Evolutionary conservation across 2,329 filamentous ascomycete genomes (phyloP).

Genomic region (Setomelanomma holmii): DNA sequence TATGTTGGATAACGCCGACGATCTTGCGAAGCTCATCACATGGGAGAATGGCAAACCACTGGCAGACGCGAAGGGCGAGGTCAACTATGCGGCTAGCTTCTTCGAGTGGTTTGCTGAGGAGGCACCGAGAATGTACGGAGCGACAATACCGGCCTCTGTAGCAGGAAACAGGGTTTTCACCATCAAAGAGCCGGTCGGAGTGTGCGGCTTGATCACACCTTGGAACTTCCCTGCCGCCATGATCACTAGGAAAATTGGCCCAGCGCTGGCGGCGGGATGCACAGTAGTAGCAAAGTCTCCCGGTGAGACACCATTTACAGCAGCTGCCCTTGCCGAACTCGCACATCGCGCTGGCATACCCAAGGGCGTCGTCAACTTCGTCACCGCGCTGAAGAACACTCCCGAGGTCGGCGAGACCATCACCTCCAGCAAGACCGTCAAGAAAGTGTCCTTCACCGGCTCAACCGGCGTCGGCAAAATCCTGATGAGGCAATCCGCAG

Average conservation of each 20-base stretch:
- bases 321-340: slow-evolving; percentile 85
- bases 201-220: slow-evolving; percentile 82
- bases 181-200: slow-evolving; percentile 82
- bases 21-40: slow-evolving; percentile 82
- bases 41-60: slow-evolving; percentile 90
- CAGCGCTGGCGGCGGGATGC: slow-evolving; percentile 90
- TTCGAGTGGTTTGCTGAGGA: slow-evolving; percentile 53
- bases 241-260: slow-evolving; percentile 60
- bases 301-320: slow-evolving; percentile 89
- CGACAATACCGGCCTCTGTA: slow-evolving; percentile 74
- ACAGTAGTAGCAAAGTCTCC: slow-evolving; percentile 93
- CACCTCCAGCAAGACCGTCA: slow-evolving; percentile 77
- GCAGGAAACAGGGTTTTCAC: slow-evolving; percentile 78
- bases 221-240: slow-evolving; percentile 76
- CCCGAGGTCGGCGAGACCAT: slow-evolving; percentile 77
- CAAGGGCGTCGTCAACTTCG: slow-evolving; percentile 86
- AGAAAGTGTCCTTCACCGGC: slow-evolving; percentile 94
- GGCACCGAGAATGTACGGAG: slow-evolving; percentile 59
- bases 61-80: slow-evolving; percentile 56
- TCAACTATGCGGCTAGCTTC: slow-evolving; percentile 50
- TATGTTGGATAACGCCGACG: slow-evolving; percentile 78
- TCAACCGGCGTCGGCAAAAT: slow-evolving; percentile 70
- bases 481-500: slow-evolving; percentile 88
- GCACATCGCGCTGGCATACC: slow-evolving; percentile 87
- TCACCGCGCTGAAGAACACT: slow-evolving; percentile 82